A percentile compares a stretch with the other conserved stretches of the same genome.
Conservation (phyloP, 2,329 filamentous ascomycete genomes). For the Aspergillus pseudoviridinutans region DNA sequence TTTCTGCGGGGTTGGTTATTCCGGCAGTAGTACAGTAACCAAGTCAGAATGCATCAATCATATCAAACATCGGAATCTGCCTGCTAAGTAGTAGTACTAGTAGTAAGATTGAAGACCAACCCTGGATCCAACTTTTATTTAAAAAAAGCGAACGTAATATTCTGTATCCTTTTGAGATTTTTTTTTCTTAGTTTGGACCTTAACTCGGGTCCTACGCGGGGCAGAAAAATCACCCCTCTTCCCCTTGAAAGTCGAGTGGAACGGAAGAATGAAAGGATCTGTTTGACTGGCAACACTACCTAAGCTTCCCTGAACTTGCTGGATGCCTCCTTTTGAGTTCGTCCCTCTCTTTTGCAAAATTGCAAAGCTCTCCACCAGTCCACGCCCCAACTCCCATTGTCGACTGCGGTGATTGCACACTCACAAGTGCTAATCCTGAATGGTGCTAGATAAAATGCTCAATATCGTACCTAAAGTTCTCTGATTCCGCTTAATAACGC, state of each 20-base stretch:
- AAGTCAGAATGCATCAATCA: not conserved
- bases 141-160: not conserved
- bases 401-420: conserved; percentile 4
- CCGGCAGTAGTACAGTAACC: not conserved
- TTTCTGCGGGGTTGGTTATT: not conserved
- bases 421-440: not conserved
- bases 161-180: not conserved
- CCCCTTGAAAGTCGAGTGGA: not conserved
- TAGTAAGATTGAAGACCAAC: not conserved
- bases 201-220: not conserved
- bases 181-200: not conserved
- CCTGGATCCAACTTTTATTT: not conserved
- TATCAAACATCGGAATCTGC: not conserved
- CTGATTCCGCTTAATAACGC: not conserved
- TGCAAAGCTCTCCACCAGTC: conserved; percentile 10
- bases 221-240: not conserved
- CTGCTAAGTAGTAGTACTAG: no score
- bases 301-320: not conserved
- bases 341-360: not conserved
- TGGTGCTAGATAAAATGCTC: not conserved
- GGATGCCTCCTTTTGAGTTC: not conserved
- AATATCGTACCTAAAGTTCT: not conserved
- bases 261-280: not conserved
- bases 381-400: conserved; percentile 21
- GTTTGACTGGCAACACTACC: not conserved